Evolutionary conservation across 1,139 yeast species (phyloP), one percentile per base, ranked within the genome.

Genomic region (Candida sp.): DNA sequence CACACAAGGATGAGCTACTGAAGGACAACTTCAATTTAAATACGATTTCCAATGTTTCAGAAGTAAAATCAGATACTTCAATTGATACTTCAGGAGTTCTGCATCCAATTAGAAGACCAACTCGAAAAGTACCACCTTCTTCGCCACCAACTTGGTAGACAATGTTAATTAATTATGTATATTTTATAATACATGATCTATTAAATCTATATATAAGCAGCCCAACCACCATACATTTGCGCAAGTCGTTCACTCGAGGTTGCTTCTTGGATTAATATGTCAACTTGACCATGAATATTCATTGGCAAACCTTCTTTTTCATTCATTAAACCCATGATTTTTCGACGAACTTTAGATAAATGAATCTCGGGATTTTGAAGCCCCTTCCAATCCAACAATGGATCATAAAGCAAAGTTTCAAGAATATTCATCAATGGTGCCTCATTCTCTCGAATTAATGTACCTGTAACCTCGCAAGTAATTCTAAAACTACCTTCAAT

Each of bases 171-270:
- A 32, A 6, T 32, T 32, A 11, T 32, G 2, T 32, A n/a, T 2
- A 32, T 12, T 7, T 32, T 32, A 32, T 32, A 32, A 11, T 32
- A 32, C 34, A 32, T 32, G 21, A 27, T 37, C 19, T 27, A 4
- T 11, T 35, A 21, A 19, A 22, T 11, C 19, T 54, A 70, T 11
- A 70, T 54, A 51, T 69, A 87, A 2, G 98, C 84, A 56, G 87
- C 79, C 99, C 99, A 93, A 3, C 99, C 99, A 32, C 87, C 82
- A 62, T 89, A 95, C 99, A 95, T 93, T 52, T 77, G 84, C 27
- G 88, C 75, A 42, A 95, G 67, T 49, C 84, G 82, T 43, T 83
- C 87, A 5, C 72, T 69, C 4, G 89, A 82, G 0, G 87, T 77
- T 0, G 99, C 95, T 49, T 87, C 89, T 54, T 87, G 91, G 40